Conservation (phyloP, 2,329 filamentous ascomycete species). For the Leptodontidium sp. region DNA sequence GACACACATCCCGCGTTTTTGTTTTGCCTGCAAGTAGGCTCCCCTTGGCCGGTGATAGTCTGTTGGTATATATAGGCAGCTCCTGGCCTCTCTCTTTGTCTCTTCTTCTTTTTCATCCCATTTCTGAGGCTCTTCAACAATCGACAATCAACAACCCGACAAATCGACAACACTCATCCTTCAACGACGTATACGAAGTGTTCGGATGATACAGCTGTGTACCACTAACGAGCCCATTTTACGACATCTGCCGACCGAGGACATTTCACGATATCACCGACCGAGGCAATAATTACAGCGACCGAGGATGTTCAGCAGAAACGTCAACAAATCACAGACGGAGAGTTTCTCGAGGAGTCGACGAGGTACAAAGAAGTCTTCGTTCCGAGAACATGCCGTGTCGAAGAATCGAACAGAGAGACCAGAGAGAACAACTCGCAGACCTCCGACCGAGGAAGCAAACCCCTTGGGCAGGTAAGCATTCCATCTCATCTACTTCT, state of each 20-base stretch:
- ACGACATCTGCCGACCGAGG: slow-evolving; percentile 6
- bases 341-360: slow-evolving; percentile 46
- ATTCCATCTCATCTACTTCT: slow-evolving; percentile 8
- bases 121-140: slow-evolving; percentile 12
- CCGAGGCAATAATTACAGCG: slow-evolving; percentile 17
- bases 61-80: slow-evolving; percentile 33
- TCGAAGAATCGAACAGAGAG: slow-evolving; percentile 46
- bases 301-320: slow-evolving; percentile 43
- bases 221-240: slow-evolving; percentile 5
- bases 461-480: slow-evolving; percentile 39
- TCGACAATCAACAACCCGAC: slow-evolving; percentile 27
- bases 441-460: slow-evolving; percentile 41
- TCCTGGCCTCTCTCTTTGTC: slow-evolving; percentile 28
- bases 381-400: slow-evolving; percentile 48
- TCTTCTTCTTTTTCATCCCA: slow-evolving; percentile 21
- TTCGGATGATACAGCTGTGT: slow-evolving; percentile 7
- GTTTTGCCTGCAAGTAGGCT: slow-evolving; percentile 26
- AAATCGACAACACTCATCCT: slow-evolving; percentile 16
- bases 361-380: slow-evolving; percentile 41
- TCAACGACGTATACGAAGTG: slow-evolving; percentile 24
- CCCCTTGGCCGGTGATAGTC: background rate
- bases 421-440: slow-evolving; percentile 41
- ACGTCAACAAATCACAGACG: slow-evolving; percentile 42
- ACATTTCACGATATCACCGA: slow-evolving; percentile 16
- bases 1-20: slow-evolving; percentile 30